A percentile compares a stretch with the other conserved stretches of the same genome.
Evolutionary conservation across 176 grass and related monocot genomes (phyloP).

Genomic region (Typha latifolia): DNA sequence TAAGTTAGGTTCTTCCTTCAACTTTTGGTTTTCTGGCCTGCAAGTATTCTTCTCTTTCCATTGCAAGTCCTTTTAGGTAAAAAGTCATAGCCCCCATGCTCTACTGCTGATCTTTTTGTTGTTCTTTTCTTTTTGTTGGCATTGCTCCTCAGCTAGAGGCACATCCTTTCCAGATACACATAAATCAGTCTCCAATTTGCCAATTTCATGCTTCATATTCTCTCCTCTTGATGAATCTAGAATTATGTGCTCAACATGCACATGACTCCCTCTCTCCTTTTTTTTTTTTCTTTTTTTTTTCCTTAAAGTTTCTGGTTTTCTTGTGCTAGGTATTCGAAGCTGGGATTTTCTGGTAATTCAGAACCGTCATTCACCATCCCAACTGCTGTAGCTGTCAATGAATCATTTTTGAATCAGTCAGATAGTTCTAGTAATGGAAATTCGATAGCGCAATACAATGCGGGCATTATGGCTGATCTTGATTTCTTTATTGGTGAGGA

Average conservation of each 20-base stretch:
- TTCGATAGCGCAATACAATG: conserved; percentile 92
- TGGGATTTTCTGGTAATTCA: conserved; percentile 84
- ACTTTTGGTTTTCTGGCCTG: too few relatives aligned
- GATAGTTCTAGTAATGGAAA: conserved; percentile 57
- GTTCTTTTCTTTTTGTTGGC: too few relatives aligned
- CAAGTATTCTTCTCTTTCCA: too few relatives aligned
- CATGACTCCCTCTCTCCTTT: background rate
- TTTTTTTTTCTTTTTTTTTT: background rate
- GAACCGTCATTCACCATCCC: conserved; percentile 78
- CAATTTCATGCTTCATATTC: too few relatives aligned
- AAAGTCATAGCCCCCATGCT: too few relatives aligned
- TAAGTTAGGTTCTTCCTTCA: too few relatives aligned
- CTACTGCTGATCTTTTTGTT: too few relatives aligned
- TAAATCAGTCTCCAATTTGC: too few relatives aligned
- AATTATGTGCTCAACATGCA: background rate
- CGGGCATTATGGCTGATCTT: conserved; percentile 97
- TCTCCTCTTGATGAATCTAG: too few relatives aligned
- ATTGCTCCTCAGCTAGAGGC: too few relatives aligned
- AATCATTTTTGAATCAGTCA: conserved; percentile 87
- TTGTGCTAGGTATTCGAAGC: conserved; percentile 71
- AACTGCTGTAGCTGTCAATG: conserved; percentile 76
- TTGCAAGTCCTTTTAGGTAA: too few relatives aligned
- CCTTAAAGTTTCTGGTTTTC: conserved; percentile 16
- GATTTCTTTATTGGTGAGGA: conserved; percentile 93
- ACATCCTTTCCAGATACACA: too few relatives aligned